Percentiles rank a stretch among this genome's conserved stretches.
Conservation (phyloP, 1,139 yeast genomes). For the Meyerozyma elateridarum region DNA sequence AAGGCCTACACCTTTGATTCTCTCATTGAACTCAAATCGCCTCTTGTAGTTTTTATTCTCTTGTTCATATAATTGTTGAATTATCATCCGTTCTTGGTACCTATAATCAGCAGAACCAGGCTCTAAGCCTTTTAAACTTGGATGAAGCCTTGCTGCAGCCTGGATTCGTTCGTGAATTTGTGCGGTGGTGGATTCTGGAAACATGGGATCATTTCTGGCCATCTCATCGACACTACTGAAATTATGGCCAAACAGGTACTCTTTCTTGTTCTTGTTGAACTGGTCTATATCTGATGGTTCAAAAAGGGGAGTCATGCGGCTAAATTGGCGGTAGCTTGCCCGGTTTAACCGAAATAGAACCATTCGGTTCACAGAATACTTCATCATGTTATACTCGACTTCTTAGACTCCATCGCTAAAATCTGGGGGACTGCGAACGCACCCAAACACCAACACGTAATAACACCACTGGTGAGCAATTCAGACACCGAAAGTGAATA, state of each 20-base stretch:
- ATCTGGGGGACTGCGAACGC: too few relatives aligned
- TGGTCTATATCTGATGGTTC: constrained; percentile 24
- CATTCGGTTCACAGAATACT: too few relatives aligned
- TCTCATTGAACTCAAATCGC: constrained; percentile 27
- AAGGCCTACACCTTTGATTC: constrained; percentile 30
- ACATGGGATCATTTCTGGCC: constrained; percentile 13
- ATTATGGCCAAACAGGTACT: constrained; percentile 29
- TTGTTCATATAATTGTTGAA: constrained; percentile 14
- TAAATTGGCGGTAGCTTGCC: too few relatives aligned
- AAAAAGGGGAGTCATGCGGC: too few relatives aligned
- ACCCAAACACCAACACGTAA: too few relatives aligned
- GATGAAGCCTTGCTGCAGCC: constrained; percentile 24
- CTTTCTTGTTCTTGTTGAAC: constrained; percentile 34
- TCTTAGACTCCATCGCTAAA: too few relatives aligned
- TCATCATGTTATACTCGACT: too few relatives aligned
- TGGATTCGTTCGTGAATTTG: constrained; percentile 10
- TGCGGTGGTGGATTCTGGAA: constrained; percentile 9
- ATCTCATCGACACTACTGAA: constrained; percentile 19
- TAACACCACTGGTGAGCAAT: too few relatives aligned
- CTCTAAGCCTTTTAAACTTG: constrained; percentile 25
- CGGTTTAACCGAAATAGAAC: too few relatives aligned
- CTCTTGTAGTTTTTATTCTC: constrained; percentile 20
- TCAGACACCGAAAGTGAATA: too few relatives aligned
- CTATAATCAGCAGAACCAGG: constrained; percentile 39
- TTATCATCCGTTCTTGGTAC: constrained; percentile 23